These are phyloP conservation scores for Veloboletus limbatus DNA, from an alignment of 1,284 basidiomycete species.

Conservation along the genomic window DNA sequence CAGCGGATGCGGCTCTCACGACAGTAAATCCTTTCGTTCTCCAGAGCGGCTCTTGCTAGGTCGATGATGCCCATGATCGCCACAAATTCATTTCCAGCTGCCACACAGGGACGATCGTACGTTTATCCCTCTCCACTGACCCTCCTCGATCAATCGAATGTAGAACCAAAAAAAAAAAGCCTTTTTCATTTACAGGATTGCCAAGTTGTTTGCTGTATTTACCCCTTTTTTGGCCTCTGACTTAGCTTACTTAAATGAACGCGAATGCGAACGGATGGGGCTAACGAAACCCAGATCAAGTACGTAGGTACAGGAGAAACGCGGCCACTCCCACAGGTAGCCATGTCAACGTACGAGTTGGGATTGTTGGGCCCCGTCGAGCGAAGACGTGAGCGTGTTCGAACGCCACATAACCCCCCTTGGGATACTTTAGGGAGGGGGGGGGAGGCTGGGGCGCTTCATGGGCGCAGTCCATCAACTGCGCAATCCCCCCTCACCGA, in stretches of 20 bases:
- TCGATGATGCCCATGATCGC: constrained; percentile 25
- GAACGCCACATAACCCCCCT: constrained; percentile 22
- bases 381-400: constrained; percentile 11
- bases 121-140: background rate
- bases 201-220: background rate
- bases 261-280: constrained; percentile 1
- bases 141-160: background rate
- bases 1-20: constrained; percentile 10
- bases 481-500: constrained; percentile 7
- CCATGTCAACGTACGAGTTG: constrained; percentile 25
- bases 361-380: background rate
- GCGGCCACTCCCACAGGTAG: constrained; percentile 24
- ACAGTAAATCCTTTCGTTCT: constrained; percentile 3
- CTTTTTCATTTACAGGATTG: background rate
- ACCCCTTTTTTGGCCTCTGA: background rate
- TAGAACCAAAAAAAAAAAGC: background rate
- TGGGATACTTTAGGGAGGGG: no score
- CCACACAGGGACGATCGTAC: constrained; percentile 23
- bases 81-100: constrained; percentile 28
- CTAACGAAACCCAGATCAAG: constrained; percentile 2
- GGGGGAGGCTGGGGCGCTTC: background rate
- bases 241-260: constrained; percentile 9
- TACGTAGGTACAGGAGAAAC: constrained; percentile 1
- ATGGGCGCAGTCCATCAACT: constrained; percentile 14
- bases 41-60: background rate